phyloP scores from a whole-genome alignment of 305 asterid species.

The Petunia hybrid region DNA sequence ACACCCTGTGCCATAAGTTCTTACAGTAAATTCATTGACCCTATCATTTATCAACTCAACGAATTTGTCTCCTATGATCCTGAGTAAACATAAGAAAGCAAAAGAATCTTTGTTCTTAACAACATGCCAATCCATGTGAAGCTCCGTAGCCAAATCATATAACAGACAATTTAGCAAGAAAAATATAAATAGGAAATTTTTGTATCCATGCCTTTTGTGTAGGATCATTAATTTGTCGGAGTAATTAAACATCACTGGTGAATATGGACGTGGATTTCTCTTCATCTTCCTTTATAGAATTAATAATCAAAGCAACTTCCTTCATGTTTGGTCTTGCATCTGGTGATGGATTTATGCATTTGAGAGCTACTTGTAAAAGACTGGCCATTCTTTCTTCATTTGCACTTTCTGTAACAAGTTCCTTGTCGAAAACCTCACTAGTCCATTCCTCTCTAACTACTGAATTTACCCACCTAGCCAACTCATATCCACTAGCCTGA shows the following conservation, averaged over 20 bases:
- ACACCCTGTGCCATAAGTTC: too few relatives aligned
- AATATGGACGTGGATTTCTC: constrained; percentile 46
- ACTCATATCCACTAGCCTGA: constrained; percentile 59
- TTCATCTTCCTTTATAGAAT: constrained; percentile 56
- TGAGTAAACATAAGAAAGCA: neutral
- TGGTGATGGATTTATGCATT: constrained; percentile 52
- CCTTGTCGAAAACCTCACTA: constrained; percentile 69
- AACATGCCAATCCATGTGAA: neutral
- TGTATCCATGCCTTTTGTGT: neutral
- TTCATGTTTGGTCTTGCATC: constrained; percentile 57
- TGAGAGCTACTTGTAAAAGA: constrained; percentile 73
- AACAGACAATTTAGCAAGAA: too few relatives aligned
- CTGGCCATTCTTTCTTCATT: constrained; percentile 69
- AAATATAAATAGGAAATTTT: neutral
- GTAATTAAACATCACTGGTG: constrained; percentile 21
- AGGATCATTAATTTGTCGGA: neutral
- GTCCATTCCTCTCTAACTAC: constrained; percentile 83
- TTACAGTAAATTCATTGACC: too few relatives aligned
- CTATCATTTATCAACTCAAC: too few relatives aligned
- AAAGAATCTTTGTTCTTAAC: neutral
- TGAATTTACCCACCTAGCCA: constrained; percentile 71
- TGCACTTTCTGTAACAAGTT: constrained; percentile 57
- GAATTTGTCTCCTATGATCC: too few relatives aligned
- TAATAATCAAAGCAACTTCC: constrained; percentile 61
- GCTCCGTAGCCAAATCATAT: too few relatives aligned